Evolutionary conservation across 106 monocot species (phyloP).

Genomic region (Hemerocallis citrina): DNA sequence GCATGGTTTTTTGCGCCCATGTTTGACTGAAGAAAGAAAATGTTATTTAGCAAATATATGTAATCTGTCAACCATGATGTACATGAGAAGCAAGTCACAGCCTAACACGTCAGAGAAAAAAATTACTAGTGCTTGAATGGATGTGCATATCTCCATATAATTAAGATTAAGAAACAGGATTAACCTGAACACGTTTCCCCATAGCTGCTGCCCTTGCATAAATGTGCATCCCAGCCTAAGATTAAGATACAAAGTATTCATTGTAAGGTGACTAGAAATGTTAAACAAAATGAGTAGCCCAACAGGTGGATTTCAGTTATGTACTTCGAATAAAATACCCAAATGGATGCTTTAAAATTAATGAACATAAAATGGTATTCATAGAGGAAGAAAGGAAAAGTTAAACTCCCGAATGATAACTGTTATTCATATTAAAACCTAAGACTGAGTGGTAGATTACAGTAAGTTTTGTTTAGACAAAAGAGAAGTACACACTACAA

Average conservation of each 20-base stretch:
- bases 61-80: not conserved
- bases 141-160: not conserved
- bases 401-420: too few species aligned
- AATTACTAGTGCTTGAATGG: not conserved
- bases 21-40: constrained; percentile 58
- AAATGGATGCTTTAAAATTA: not conserved
- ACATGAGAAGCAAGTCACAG: not conserved
- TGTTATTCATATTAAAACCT: not conserved
- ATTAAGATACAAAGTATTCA: not conserved
- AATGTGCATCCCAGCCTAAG: constrained; percentile 99
- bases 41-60: not conserved
- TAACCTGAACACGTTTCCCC: constrained; percentile 94
- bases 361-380: not conserved
- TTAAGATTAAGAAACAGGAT: not conserved
- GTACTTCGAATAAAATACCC: not conserved
- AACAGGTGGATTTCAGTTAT: not conserved
- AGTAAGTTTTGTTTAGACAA: not conserved
- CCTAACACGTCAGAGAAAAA: not conserved
- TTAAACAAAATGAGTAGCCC: not conserved
- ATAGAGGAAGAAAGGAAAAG: not conserved
- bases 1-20: constrained; percentile 99
- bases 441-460: not conserved
- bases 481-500: not conserved
- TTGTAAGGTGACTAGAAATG: not conserved
- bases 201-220: constrained; percentile 88